A percentile compares a stretch with the other conserved stretches of the same genome.
Evolutionary conservation across 345 rosid species (phyloP).

Genomic region (Populus nigra): DNA sequence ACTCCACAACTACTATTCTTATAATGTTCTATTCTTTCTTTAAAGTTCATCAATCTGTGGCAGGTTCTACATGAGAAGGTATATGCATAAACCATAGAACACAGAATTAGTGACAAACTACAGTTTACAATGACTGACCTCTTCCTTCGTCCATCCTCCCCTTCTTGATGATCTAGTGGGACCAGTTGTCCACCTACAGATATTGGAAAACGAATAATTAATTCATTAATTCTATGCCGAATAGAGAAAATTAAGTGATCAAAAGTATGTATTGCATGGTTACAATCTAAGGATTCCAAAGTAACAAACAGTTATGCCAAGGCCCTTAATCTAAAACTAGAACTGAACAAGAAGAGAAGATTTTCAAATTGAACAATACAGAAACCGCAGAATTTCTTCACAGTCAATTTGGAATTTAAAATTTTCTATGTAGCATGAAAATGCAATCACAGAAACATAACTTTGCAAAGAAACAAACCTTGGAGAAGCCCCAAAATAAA

Average conservation of each 20-base stretch:
- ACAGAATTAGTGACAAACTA: too few species aligned
- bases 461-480: background rate
- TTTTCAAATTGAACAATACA: background rate
- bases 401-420: background rate
- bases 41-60: background rate
- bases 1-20: background rate
- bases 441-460: background rate
- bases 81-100: background rate
- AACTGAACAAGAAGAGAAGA: background rate
- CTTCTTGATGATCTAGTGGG: conserved; percentile 29
- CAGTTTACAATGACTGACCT: conserved; percentile 27
- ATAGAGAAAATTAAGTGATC: background rate
- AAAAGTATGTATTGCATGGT: background rate
- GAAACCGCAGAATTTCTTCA: background rate
- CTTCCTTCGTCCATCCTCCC: conserved; percentile 46
- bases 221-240: background rate
- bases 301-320: background rate
- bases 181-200: conserved; percentile 29
- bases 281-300: background rate
- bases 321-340: too few species aligned
- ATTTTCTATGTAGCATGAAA: background rate
- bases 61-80: background rate
- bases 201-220: background rate
- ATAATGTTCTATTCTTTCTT: background rate
- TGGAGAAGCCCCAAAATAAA: conserved; percentile 12